Base-by-base conservation (phyloP, 805 yeast genomes). In the Saturnispora besseyi region DNA sequence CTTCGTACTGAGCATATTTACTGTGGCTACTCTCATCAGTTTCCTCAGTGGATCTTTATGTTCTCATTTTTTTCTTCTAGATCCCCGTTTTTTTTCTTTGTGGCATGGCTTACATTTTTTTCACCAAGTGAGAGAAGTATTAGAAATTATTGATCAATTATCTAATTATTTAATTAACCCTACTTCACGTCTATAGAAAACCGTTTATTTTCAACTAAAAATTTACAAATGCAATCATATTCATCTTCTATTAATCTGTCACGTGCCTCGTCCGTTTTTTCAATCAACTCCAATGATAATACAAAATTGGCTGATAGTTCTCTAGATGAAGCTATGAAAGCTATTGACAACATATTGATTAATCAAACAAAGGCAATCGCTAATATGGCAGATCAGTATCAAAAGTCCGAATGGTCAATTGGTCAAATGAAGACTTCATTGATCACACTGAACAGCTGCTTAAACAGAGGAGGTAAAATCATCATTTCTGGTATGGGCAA, bases 401-500 rank as follows among this genome's bases (percentile, higher is more conserved):
- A 68, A 26, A 58, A 62, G 9, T 76, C 79, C 30, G 57, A 61
- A 42, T 77, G 73, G 62, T 64, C 81, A 11, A 74, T 70, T 51
- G 55, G 58, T 4, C 76, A 79, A 49, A 55, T 79, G 53, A 63
- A 64, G 41, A 62, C 62, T 34, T 73, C 81, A 1, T 58, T 81
- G 29, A 63, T 67, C 33, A 67, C 72, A 5, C 57, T 81, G 49
- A 69, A 70, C 59, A 68, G 70, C 52, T 61, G 74, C 9, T 57
- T 78, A 13, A 57, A 69, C 45, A 59, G 63, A 37, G 75, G 78
- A 21, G 90, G 93, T 5, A 87, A 88, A 61, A 72, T 88, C 13
- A 80, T 89, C 4, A 64, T 87, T 24, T 76, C 87, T 21, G 96
- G 96, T 10, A 83, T 89, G 63, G 96, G 96, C 2, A 88, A 88